Evolutionary conservation across 1,139 yeast genomes (phyloP).

Genomic region (Citeromyces siamensis): DNA sequence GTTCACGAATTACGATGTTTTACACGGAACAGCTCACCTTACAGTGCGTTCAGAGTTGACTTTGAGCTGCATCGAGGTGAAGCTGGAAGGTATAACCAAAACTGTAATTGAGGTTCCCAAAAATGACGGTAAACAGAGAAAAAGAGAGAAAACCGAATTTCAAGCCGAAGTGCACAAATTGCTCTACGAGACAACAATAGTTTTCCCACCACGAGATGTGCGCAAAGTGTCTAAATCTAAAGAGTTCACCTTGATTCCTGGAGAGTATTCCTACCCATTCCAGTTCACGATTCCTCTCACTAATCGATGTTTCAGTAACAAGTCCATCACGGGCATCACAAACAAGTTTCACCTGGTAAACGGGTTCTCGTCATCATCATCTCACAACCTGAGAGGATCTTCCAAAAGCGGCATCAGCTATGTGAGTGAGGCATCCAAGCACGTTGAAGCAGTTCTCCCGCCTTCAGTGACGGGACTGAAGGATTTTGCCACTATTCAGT

Average conservation of each 20-base stretch:
- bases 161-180: conserved; percentile 38
- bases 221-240: conserved; percentile 32
- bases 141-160: conserved; percentile 14
- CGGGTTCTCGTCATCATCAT: conserved; percentile 2
- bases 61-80: conserved; percentile 40
- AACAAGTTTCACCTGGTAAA: conserved; percentile 23
- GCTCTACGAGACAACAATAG: conserved; percentile 39
- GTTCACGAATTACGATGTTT: conserved; percentile 37
- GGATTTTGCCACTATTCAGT: conserved; percentile 32
- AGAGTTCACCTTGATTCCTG: conserved; percentile 50
- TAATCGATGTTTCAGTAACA: conserved; percentile 31
- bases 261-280: conserved; percentile 47
- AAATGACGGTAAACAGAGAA: conserved; percentile 10
- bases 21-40: conserved; percentile 34
- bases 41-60: conserved; percentile 32
- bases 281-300: conserved; percentile 39
- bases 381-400: background rate
- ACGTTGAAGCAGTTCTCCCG: conserved; percentile 33
- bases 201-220: conserved; percentile 51
- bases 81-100: conserved; percentile 42
- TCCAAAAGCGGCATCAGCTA: conserved; percentile 14
- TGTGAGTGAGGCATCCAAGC: conserved; percentile 18
- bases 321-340: conserved; percentile 23
- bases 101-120: conserved; percentile 21
- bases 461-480: conserved; percentile 41